These are phyloP conservation scores for Gelatoporia subvermispora DNA, from an alignment of 768 basidiomycete genomes.

Conservation along the genomic window DNA sequence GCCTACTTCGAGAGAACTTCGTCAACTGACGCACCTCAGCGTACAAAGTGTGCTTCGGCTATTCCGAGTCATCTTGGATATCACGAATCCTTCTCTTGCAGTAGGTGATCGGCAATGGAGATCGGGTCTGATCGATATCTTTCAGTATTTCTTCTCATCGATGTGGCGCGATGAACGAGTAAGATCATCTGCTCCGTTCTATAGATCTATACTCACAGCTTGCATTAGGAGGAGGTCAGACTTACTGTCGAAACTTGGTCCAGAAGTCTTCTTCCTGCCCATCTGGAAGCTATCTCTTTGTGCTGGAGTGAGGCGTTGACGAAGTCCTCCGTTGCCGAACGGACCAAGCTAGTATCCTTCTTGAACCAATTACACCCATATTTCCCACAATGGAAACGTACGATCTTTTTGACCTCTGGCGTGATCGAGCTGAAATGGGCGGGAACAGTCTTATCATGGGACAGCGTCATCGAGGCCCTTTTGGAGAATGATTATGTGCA, in stretches of 20 bases:
- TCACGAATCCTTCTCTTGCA: conserved; percentile 55
- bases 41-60: conserved; percentile 48
- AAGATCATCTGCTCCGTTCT: conserved; percentile 12
- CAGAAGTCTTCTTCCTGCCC: conserved; percentile 57
- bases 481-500: conserved; percentile 48
- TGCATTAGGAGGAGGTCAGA: conserved; percentile 64
- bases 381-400: conserved; percentile 65
- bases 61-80: conserved; percentile 63
- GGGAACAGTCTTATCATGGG: conserved; percentile 58
- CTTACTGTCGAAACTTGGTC: conserved; percentile 52
- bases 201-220: not conserved
- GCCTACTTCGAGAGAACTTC: not conserved
- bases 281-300: conserved; percentile 56
- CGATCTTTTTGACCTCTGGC: conserved; percentile 31
- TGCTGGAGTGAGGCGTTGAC: conserved; percentile 65
- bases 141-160: conserved; percentile 54
- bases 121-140: conserved; percentile 53
- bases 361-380: conserved; percentile 63
- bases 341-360: conserved; percentile 55
- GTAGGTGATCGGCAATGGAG: conserved; percentile 69
- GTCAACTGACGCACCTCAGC: conserved; percentile 27
- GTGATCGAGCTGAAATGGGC: not conserved
- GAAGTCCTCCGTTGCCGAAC: conserved; percentile 52
- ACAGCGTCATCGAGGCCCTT: conserved; percentile 51
- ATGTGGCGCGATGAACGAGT: conserved; percentile 65